phyloP scores from a whole-genome alignment of 345 rosid species.

The Dipteronia dyeriana region DNA sequence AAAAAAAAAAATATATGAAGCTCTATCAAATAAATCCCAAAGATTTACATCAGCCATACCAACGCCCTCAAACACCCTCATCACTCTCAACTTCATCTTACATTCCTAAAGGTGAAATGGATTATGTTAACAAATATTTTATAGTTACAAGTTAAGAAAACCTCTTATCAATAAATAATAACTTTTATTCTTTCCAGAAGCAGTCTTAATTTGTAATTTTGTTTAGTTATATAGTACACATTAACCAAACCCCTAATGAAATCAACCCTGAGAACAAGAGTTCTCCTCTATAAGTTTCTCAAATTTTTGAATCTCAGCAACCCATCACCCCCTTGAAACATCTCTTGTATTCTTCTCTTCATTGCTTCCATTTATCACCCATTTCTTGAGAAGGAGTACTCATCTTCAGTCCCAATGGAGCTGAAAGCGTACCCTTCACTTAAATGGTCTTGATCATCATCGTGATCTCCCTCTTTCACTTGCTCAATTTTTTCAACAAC shows the following conservation, averaged over 20 bases:
- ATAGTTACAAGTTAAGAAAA: background rate
- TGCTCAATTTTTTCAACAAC: conserved; percentile 48
- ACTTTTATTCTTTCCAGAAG: background rate
- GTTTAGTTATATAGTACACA: background rate
- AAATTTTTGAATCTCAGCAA: conserved; percentile 3
- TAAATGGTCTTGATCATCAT: conserved; percentile 13
- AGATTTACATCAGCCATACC: background rate
- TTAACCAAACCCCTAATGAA: background rate
- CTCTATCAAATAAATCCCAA: background rate
- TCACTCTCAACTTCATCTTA: background rate
- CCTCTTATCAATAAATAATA: background rate
- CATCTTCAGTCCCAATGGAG: conserved; percentile 33
- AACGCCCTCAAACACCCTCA: conserved; percentile 2
- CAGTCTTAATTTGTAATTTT: background rate
- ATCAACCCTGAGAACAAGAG: background rate
- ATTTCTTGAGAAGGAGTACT: background rate
- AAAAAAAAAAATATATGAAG: background rate
- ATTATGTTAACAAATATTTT: background rate
- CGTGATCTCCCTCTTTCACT: conserved; percentile 37
- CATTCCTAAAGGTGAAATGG: background rate
- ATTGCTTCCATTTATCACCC: background rate
- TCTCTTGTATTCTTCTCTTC: background rate
- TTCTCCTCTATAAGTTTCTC: background rate
- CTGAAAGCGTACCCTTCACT: conserved; percentile 30
- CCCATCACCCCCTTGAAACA: background rate